Conservation (phyloP, 208 protist species). For the Trypanosoma melophagium region DNA sequence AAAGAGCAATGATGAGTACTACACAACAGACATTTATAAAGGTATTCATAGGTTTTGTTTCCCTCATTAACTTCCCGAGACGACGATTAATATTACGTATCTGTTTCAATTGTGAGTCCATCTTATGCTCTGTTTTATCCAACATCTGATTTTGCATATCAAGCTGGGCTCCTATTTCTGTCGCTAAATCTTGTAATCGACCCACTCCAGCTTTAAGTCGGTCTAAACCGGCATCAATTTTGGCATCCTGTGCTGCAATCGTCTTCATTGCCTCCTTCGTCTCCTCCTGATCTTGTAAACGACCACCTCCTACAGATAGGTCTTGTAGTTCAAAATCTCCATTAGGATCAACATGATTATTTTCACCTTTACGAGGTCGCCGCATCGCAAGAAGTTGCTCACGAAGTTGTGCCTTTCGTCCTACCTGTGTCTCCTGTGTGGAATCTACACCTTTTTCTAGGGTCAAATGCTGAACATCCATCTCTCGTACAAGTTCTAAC, state of each 20-base stretch:
- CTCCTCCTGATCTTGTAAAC: conserved; percentile 59
- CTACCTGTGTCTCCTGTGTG: conserved; percentile 41
- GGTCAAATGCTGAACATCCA: conserved; percentile 44
- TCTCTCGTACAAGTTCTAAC: conserved; percentile 51
- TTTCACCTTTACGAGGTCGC: conserved; percentile 24
- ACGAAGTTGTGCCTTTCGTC: conserved; percentile 54
- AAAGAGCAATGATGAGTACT: conserved; percentile 54
- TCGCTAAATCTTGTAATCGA: conserved; percentile 47
- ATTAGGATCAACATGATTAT: conserved; percentile 23
- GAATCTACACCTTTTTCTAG: conserved; percentile 38
- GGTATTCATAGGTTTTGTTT: conserved; percentile 63
- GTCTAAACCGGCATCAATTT: conserved; percentile 64
- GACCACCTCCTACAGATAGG: conserved; percentile 54
- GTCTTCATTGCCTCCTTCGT: conserved; percentile 65
- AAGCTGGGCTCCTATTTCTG: conserved; percentile 63
- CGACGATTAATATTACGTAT: conserved; percentile 52
- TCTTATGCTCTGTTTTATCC: conserved; percentile 57
- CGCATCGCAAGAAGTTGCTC: conserved; percentile 52
- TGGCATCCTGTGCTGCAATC: conserved; percentile 57
- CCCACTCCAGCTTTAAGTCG: conserved; percentile 59
- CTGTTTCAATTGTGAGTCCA: conserved; percentile 52
- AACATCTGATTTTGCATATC: conserved; percentile 71
- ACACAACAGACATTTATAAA: conserved; percentile 64
- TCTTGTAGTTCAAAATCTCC: conserved; percentile 44
- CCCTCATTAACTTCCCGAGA: conserved; percentile 54